Evolutionary conservation across 1,284 basidiomycete genomes (phyloP), one percentile per base, ranked within the genome.

Genomic region (Pascua sp.): DNA sequence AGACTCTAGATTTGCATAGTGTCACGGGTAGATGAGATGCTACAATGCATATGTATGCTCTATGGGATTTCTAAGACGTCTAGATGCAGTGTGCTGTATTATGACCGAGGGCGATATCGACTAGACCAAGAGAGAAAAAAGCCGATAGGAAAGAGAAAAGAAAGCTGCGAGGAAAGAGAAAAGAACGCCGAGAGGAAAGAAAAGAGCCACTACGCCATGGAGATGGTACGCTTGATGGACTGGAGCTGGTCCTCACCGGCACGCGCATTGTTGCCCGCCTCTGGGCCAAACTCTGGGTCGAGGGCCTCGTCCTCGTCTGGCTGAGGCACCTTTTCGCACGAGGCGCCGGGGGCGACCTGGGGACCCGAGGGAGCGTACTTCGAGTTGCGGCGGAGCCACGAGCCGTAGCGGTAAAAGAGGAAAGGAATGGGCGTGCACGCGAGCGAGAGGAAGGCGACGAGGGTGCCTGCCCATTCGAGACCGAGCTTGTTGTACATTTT

Each of bases 371-470:
- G 24, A 7, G 24, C 24, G 24, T 32, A 72, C 41, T 60, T 50
- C 10, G 66, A 70, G 56, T 71, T 70, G 50, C 68, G 66, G 8
- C 78, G 67, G 17, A 79, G 68, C 15, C 49, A 51, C 0, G 67
- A 60, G 24, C 77, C 79, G 60, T 76, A 79, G 42, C 63, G 62
- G 67, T 77, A 79, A 63, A 82, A 80, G 18, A 80, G 55, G 71
- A 81, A 80, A 0, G 82, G 81, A 52, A 81, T 71, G 8, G 86
- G 86, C 60, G 80, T 80, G 67, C 84, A 86, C 0, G 75, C 75
- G 4, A 84, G 69, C 4, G 83, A 76, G 39, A 87, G 63, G 66
- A 82, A 82, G 8, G 81, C 86, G 64, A 88, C 84, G 11, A 88
- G 24, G 12, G 70, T 70, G 1, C 67, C 65, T 8, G 73, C 74